Base-by-base conservation (phyloP, 1,284 basidiomycete species). In the Boletus hoseneyae region DNA sequence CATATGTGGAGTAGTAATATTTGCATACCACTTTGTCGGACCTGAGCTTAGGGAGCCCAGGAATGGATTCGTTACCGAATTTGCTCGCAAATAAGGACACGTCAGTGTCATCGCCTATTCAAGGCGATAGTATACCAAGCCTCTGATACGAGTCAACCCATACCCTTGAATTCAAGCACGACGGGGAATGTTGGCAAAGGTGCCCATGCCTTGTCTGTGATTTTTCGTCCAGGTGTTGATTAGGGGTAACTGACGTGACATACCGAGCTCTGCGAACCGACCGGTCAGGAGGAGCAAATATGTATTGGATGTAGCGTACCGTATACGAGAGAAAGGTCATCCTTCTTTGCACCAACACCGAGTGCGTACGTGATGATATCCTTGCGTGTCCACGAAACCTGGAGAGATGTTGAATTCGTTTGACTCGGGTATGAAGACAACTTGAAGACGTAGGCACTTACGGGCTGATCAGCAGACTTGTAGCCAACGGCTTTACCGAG, bases 31-130 rank as follows among this genome's bases (percentile, higher is more conserved):
- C 73, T 37, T 80, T 78, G 63, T 81, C 82, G 3, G 84, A 77
- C 61, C 86, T 78, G 44, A 88, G 71, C 46, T 72, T 71, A 4
- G 89, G 88, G 52, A 91, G 68, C 4, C 84, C 85, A 4, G 84
- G 80, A 18, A 80, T 65, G 13, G 70, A 63, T 13, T 68, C 62
- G 3, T 67, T 70, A 33, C 71, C 70, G 19, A 81, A 63, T 42
- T 73, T 75, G 37, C 80, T 74, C 33, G 76, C 70, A 66, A 90
- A 91, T 51, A 83, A 63, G 15, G 83, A 81, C 16, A 89, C 74
- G 50, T 90, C 87, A 45, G 78, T 72, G 51, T 72, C 77, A 33
- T 75, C 72, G 12, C 85, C 67, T 70, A 35, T 37, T 9, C n/a
- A 21, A 41, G 6, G 37, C 15, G 23, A 16, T 13, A 23, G 6